These are phyloP conservation scores for Buxus sempervirens DNA, from an alignment of 164 flowering plant genomes.

Conservation along the genomic window DNA sequence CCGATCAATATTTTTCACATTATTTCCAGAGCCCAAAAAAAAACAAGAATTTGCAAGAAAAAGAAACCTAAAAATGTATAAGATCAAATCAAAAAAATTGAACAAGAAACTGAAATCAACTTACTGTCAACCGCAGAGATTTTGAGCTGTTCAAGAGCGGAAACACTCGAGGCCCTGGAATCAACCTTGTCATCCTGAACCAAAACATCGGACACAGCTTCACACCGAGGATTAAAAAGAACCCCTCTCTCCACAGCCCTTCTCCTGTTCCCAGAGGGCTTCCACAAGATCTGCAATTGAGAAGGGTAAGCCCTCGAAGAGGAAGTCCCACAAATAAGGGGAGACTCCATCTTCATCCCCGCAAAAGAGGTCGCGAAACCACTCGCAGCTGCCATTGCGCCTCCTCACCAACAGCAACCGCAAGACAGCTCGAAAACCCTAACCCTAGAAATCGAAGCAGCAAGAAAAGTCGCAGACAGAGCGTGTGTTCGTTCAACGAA, in stretches of 20 bases:
- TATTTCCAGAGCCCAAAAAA: neutral
- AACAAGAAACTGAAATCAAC: constrained; percentile 9
- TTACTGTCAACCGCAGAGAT: constrained; percentile 72
- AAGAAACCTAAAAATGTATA: neutral
- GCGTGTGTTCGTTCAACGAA: neutral
- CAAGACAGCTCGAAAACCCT: constrained; percentile 7
- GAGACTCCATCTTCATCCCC: constrained; percentile 52
- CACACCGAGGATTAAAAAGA: constrained; percentile 35
- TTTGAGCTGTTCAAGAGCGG: constrained; percentile 88
- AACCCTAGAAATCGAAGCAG: constrained; percentile 4
- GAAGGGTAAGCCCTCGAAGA: constrained; percentile 20
- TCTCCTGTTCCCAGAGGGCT: constrained; percentile 9
- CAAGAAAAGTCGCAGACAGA: neutral
- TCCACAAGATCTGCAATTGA: constrained; percentile 21
- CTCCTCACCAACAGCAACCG: neutral
- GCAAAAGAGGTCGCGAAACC: constrained; percentile 40
- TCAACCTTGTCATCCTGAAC: constrained; percentile 18
- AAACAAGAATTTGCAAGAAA: neutral
- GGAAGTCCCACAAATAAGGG: constrained; percentile 23
- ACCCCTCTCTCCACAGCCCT: constrained; percentile 23
- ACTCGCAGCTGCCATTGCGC: constrained; percentile 57
- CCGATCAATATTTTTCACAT: neutral
- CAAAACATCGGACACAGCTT: constrained; percentile 26
- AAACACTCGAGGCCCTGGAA: constrained; percentile 46
- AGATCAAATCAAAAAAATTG: neutral